These are phyloP conservation scores for Aspergillus persii DNA, from an alignment of 2,329 filamentous ascomycete species.

Conservation along the genomic window DNA sequence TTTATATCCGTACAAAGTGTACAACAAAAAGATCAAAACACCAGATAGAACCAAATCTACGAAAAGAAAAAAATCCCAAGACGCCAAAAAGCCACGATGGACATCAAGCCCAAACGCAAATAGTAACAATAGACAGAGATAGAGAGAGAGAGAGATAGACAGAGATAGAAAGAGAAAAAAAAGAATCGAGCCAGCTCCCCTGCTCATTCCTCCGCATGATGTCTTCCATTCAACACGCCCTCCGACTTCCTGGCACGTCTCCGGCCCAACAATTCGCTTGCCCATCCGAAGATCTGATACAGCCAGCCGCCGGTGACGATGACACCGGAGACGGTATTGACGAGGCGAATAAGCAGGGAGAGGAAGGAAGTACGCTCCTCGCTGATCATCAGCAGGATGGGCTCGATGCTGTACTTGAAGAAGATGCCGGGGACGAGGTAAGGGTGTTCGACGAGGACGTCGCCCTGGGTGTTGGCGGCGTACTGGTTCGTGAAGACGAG, in stretches of 20 bases:
- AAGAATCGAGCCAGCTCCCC: neutral
- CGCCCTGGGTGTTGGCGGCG: slow-evolving; percentile 86
- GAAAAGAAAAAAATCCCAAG: neutral
- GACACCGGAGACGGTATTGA: slow-evolving; percentile 89
- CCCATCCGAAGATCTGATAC: slow-evolving; percentile 81
- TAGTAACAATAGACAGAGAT: neutral
- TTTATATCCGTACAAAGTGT: neutral
- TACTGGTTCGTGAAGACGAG: slow-evolving; percentile 95
- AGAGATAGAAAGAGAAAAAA: neutral
- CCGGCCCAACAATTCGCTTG: slow-evolving; percentile 49
- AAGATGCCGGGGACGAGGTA: slow-evolving; percentile 79
- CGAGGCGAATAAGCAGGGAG: slow-evolving; percentile 72
- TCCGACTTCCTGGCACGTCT: slow-evolving; percentile 42
- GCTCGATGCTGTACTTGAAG: slow-evolving; percentile 99
- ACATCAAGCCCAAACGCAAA: neutral
- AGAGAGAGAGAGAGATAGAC: slow-evolving; percentile 8
- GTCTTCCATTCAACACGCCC: slow-evolving; percentile 50
- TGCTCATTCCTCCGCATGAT: slow-evolving; percentile 29
- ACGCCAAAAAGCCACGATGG: neutral
- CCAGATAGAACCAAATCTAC: neutral
- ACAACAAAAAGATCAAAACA: neutral
- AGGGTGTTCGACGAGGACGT: slow-evolving; percentile 57
- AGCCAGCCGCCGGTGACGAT: slow-evolving; percentile 93
- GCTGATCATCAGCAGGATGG: slow-evolving; percentile 80
- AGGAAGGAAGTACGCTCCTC: slow-evolving; percentile 77